phyloP scores from a whole-genome alignment of 371 early-diverging fungal genomes.

The Syncephalastrum racemosum region DNA sequence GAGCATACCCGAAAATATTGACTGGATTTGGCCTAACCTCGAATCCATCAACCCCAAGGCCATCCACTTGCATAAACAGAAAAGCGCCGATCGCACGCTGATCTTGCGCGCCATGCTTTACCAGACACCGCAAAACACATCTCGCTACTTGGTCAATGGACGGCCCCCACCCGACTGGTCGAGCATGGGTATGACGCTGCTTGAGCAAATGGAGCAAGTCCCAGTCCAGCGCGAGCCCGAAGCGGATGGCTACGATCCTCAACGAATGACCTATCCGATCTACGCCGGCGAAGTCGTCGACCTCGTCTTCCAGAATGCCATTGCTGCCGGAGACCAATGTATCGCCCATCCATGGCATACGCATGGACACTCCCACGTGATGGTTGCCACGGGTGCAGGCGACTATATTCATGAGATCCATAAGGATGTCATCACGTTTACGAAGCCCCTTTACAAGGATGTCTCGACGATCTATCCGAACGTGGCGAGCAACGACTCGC shows the following conservation, averaged over 20 bases:
- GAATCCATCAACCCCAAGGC: background rate
- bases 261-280: conserved; percentile 30
- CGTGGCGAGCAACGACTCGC: conserved; percentile 13
- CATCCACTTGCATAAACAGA: background rate
- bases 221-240: background rate
- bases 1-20: background rate
- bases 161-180: conserved; percentile 18
- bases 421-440: conserved; percentile 22
- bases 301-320: conserved; percentile 35
- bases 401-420: conserved; percentile 33
- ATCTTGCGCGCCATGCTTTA: conserved; percentile 10
- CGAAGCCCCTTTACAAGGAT: conserved; percentile 22
- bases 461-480: conserved; percentile 33
- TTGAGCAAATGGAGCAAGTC: background rate
- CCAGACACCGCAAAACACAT: conserved; percentile 14
- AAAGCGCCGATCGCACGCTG: conserved; percentile 15
- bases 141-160: conserved; percentile 35
- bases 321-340: conserved; percentile 18
- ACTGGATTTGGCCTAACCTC: conserved; percentile 17
- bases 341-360: conserved; percentile 48
- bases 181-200: background rate
- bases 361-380: conserved; percentile 44
- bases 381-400: conserved; percentile 38
- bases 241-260: conserved; percentile 26
- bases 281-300: conserved; percentile 33